Evolutionary conservation across 805 yeast genomes (phyloP), one percentile per base, ranked within the genome.

Genomic region (Pichia scutulata): DNA sequence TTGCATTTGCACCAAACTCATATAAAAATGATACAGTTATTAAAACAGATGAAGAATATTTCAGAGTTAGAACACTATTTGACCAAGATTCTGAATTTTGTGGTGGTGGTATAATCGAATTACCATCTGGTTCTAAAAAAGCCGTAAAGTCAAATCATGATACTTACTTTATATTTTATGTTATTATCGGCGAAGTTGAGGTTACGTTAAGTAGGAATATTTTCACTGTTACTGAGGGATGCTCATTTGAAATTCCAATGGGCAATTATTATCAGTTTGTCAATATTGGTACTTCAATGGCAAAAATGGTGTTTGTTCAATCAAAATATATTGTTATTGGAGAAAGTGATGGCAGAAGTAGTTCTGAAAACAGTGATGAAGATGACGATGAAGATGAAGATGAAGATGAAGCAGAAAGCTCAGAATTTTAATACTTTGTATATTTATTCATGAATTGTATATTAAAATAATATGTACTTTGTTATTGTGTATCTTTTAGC

Each of bases 201-300:
- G 90, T 86, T 2, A 77, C 81, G 1, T 55, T 89, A 4, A 76
- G 79, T 19, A 78, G 77, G 7, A 74, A 72, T 21, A 72, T 70
- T 22, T 86, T 89, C 62, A 67, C 80, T 4, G 84, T 82, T 7
- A 73, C 78, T 0, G 70, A 74, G 49, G 96, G 96, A 1, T 84
- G 95, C 48, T 78, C 92, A 5, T 83, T 89, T 59, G 86, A 85
- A 59, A 75, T 90, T 7, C 97, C 97, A 1, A 77, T 84, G 69
- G 84, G 83, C 6, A 86, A 86, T 61, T 73, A 75, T 41, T 89
- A 87, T 65, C 78, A 84, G 18, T 75, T 89, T 55, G 74, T 73
- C 44, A 87, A 87, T 60, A 73, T 72, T 40, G 85, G 89, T 0
- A 68, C 72, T 30, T 70, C 68, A 18, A 73, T 73, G 33, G 89